These are phyloP conservation scores for Hypoxylon fragiforme DNA, from an alignment of 495 filamentous ascomycete species.

Conservation along the genomic window DNA sequence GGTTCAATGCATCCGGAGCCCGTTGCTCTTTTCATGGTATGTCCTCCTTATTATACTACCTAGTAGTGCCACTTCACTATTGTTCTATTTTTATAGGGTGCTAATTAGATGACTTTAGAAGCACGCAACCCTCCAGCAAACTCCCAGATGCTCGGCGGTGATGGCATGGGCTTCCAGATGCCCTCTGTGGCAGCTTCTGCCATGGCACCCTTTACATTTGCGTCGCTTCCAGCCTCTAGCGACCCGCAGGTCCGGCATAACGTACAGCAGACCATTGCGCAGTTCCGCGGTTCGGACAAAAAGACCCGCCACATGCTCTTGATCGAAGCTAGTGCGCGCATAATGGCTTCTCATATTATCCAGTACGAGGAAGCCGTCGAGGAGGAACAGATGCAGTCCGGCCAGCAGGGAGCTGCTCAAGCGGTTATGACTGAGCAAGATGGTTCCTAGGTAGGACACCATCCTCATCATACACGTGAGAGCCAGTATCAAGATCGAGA, in stretches of 20 bases:
- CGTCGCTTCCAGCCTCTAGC: constrained; percentile 36
- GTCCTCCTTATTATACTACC: too few species aligned
- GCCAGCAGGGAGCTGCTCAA: constrained; percentile 15
- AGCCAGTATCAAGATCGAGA: background rate
- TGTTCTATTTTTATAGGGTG: background rate
- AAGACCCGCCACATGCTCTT: constrained; percentile 44
- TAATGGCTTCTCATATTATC: constrained; percentile 48
- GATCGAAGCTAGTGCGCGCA: constrained; percentile 47
- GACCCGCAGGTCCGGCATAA: constrained; percentile 45
- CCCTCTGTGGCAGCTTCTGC: constrained; percentile 23
- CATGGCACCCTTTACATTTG: constrained; percentile 37
- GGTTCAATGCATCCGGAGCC: constrained; percentile 56
- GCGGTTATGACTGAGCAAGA: constrained; percentile 32
- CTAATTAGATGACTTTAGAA: constrained; percentile 24
- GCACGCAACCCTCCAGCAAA: constrained; percentile 34
- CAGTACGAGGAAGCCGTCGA: constrained; percentile 45
- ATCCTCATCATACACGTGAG: background rate
- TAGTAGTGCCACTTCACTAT: too few species aligned
- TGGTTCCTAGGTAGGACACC: constrained; percentile 23
- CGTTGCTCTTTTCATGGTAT: constrained; percentile 56
- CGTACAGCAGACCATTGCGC: constrained; percentile 44
- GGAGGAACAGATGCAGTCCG: constrained; percentile 30
- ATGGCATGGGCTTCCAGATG: constrained; percentile 28
- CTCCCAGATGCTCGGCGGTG: constrained; percentile 25
- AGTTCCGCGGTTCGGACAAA: constrained; percentile 47